Evolutionary conservation across 768 basidiomycete species (phyloP), one percentile per base, ranked within the genome.

Genomic region (Sarcodon aspratus): DNA sequence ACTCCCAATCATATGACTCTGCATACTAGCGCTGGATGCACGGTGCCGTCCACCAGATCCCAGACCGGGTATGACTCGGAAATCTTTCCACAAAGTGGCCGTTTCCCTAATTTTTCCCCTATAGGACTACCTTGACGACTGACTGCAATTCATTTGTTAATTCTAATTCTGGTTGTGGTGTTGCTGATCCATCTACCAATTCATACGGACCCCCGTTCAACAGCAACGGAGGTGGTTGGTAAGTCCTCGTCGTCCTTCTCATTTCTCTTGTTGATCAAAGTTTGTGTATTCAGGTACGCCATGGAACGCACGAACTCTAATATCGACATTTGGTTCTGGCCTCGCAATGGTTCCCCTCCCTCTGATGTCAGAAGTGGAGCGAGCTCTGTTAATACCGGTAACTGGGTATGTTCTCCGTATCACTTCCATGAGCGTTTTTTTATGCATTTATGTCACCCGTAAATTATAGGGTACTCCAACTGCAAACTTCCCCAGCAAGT

Each of bases 311-410:
- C 80, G 0, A 53, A 61, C 18, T 56, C 59, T 3, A 76, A 70
- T 58, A 77, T 86, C 59, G 81, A 79, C 52, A 68, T 85, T 43
- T 87, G 79, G 76, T 86, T 83, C 65, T 87, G 81, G 80, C 68
- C 79, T 1, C 69, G 80, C 40, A 64, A 62, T 44, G 62, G 57
- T 11, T 56, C 55, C 34, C 65, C 76, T 21, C 80, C 79, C 2
- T 53, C 60, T 7, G 79, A 75, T 53, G 68, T 80, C 12, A 44
- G 27, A 10, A 61, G 51, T 31, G 76, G 75, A 3, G 66, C 62
- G 0, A 57, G 57, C 12, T 55, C 56, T 3, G 67, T 80, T 15
- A 64, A 78, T 58, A 77, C 80, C 3, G 65, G 61, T 36, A 64
- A 58, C 45, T 85, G 80, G 80, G 79, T 76, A 52, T 7, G 69